Evolutionary conservation across 2,329 filamentous ascomycete species (phyloP).

Genomic region (Pseudopithomyces chartarum): DNA sequence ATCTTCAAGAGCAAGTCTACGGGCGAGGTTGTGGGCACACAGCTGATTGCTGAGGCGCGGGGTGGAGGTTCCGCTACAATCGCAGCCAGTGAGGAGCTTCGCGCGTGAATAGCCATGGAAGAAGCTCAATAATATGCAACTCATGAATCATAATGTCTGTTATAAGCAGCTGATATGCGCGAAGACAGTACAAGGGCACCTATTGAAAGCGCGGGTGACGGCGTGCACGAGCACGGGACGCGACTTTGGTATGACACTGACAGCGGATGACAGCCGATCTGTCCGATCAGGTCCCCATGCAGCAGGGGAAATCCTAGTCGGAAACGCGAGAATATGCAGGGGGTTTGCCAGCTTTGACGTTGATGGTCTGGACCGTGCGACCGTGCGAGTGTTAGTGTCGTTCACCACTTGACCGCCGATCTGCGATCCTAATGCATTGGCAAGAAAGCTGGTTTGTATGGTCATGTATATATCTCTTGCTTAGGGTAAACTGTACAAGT

Average conservation of each 20-base stretch:
- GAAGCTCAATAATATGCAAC: not conserved
- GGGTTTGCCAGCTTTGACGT: not conserved
- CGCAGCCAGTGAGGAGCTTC: constrained; percentile 36
- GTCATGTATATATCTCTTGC: too few relatives aligned
- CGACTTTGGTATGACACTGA: not conserved
- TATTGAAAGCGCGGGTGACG: too few relatives aligned
- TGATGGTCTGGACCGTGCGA: not conserved
- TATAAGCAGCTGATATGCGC: not conserved
- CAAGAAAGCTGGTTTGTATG: too few relatives aligned
- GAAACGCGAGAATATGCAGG: not conserved
- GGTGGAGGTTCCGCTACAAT: constrained; percentile 60
- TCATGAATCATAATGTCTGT: constrained; percentile 4
- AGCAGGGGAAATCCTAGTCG: not conserved
- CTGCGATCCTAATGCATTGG: not conserved
- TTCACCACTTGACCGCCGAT: not conserved
- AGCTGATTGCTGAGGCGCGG: constrained; percentile 58
- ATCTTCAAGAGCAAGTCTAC: constrained; percentile 56
- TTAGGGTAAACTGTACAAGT: too few relatives aligned
- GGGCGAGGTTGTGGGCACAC: constrained; percentile 57
- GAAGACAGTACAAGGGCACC: not conserved
- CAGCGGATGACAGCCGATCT: not conserved
- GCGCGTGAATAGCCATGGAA: constrained; percentile 4
- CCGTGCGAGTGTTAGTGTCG: not conserved
- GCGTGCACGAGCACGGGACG: not conserved
- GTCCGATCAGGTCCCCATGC: not conserved